phyloP scores from a whole-genome alignment of 371 early-diverging fungal genomes.

The Amoeboaphelidium protococcarum region DNA sequence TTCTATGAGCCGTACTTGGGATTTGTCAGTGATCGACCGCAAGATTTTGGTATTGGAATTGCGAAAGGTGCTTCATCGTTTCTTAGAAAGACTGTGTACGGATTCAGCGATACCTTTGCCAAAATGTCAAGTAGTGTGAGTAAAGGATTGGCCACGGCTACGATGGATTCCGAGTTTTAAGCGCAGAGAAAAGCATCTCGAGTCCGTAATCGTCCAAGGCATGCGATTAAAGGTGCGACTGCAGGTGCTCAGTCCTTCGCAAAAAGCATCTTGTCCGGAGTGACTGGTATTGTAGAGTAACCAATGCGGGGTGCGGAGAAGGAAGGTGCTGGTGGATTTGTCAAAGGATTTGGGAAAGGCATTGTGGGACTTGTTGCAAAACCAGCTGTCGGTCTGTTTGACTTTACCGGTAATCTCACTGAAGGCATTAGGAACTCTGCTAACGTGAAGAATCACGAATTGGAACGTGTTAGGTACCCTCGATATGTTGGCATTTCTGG shows the following conservation, averaged over 20 bases:
- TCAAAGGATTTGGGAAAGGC: constrained; percentile 88
- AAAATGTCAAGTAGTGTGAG: constrained; percentile 85
- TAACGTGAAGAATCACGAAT: constrained; percentile 56
- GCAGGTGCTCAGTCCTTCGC: constrained; percentile 70
- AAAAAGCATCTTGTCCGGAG: constrained; percentile 53
- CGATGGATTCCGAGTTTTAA: constrained; percentile 55
- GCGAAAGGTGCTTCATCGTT: constrained; percentile 78
- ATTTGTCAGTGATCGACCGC: constrained; percentile 75
- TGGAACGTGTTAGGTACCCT: constrained; percentile 52
- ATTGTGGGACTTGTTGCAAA: constrained; percentile 79
- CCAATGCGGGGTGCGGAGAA: constrained; percentile 77
- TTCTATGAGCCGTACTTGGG: constrained; percentile 93
- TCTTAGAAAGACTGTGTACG: constrained; percentile 84
- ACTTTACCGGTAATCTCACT: constrained; percentile 65
- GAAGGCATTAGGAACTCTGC: constrained; percentile 92
- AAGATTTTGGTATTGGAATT: constrained; percentile 78
- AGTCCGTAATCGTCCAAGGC: constrained; percentile 57
- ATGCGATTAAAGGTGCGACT: constrained; percentile 68
- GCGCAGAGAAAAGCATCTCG: background rate
- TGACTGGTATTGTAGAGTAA: constrained; percentile 61
- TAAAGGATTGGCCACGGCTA: constrained; percentile 77
- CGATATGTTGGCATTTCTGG: constrained; percentile 58
- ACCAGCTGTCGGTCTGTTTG: constrained; percentile 75
- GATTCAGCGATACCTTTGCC: constrained; percentile 75
- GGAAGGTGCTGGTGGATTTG: constrained; percentile 77